Evolutionary conservation across 2,329 filamentous ascomycete species (phyloP).

Genomic region (Fusarium sp.): DNA sequence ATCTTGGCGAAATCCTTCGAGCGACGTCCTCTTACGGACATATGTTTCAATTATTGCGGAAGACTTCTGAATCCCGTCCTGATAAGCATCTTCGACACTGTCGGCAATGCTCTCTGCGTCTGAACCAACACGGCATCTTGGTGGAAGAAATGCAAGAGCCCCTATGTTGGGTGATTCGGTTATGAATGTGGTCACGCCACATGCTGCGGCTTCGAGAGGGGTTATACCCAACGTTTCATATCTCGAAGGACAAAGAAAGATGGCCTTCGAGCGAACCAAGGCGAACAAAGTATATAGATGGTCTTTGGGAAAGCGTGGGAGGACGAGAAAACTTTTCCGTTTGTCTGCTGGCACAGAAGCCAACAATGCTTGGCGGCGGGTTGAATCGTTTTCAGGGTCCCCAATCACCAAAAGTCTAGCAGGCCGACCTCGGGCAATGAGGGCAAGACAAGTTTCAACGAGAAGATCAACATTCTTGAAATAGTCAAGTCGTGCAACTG

Average conservation of each 20-base stretch:
- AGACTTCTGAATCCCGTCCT: neutral
- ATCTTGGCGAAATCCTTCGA: conserved; percentile 5
- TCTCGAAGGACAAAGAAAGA: conserved; percentile 3
- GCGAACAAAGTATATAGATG: conserved; percentile 4
- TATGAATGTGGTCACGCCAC: conserved; percentile 9
- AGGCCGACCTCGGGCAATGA: neutral
- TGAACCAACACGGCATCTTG: neutral
- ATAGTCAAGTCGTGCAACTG: conserved; percentile 1
- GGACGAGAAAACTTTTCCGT: neutral
- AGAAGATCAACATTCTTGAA: conserved; percentile 10
- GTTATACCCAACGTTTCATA: conserved; percentile 6
- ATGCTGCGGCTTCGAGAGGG: conserved; percentile 1
- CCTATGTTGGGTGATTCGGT: neutral
- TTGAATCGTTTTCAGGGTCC: neutral
- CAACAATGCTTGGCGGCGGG: conserved; percentile 1
- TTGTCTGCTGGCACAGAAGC: conserved; percentile 1
- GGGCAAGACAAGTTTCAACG: neutral
- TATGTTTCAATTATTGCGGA: neutral
- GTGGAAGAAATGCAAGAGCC: neutral
- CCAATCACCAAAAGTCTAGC: conserved; percentile 2
- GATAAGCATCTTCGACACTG: neutral
- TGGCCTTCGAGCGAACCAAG: conserved; percentile 1
- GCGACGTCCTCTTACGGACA: conserved; percentile 3
- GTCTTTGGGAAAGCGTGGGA: conserved; percentile 1
- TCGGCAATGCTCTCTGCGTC: conserved; percentile 1